These are phyloP conservation scores for Posidonia australis DNA, from an alignment of 106 monocot genomes.

Conservation along the genomic window DNA sequence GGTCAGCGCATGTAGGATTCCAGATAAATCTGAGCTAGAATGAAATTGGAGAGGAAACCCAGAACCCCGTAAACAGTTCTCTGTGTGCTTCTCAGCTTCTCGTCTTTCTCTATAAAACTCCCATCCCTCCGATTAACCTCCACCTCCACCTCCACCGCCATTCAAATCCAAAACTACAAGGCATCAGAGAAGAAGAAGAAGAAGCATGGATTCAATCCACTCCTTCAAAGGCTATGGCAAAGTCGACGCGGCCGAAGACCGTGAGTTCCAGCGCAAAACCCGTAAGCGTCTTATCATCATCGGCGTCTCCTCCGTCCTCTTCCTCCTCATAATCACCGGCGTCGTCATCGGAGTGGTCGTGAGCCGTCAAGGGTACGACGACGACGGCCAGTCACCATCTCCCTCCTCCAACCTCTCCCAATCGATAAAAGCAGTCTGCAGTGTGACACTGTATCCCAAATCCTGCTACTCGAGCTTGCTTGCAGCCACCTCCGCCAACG, in stretches of 20 bases:
- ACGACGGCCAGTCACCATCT: not conserved
- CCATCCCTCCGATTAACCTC: no score
- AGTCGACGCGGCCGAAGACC: constrained; percentile 7
- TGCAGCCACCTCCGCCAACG: constrained; percentile 22
- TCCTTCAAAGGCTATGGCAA: constrained; percentile 25
- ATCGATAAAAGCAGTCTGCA: constrained; percentile 54
- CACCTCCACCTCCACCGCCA: no score
- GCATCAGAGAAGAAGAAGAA: not conserved
- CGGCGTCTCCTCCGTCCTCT: constrained; percentile 24
- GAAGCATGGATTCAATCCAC: constrained; percentile 12
- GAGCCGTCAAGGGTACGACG: not conserved
- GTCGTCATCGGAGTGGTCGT: constrained; percentile 14
- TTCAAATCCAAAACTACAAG: no score
- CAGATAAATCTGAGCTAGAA: no score
- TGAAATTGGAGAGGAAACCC: no score
- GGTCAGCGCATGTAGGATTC: no score
- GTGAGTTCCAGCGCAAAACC: constrained; percentile 25
- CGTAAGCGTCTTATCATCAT: constrained; percentile 32
- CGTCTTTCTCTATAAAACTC: no score
- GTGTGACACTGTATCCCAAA: constrained; percentile 36
- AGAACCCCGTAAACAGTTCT: no score
- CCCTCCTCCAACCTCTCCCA: constrained; percentile 4
- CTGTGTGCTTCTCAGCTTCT: no score
- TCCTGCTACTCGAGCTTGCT: constrained; percentile 52
- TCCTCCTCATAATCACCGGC: constrained; percentile 32